Evolutionary conservation across 1,284 basidiomycete genomes (phyloP), one percentile per base, ranked within the genome.

Genomic region (Agaricales sp.): DNA sequence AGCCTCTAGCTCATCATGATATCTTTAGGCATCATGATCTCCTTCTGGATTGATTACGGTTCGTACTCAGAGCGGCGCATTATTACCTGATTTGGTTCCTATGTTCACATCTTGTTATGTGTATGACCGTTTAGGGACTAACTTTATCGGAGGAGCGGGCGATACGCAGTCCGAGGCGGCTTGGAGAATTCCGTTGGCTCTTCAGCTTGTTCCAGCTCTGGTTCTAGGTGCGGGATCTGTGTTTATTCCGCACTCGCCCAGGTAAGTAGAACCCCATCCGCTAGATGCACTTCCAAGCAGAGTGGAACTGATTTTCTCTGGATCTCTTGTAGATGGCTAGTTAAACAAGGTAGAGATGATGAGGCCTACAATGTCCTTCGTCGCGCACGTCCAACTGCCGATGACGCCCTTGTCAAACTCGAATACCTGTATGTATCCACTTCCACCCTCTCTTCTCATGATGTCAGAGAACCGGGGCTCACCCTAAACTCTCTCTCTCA

Each of bases 21-120:
- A 8, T 35, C 8, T 35, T 35, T 22, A 45, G 44, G 23, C 30
- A 35, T 73, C 51, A 69, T 73, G 70, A 48, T 74, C 22, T 82
- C 80, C n/a, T 90, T 87, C 70, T 90, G 86, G 85, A 86, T 87
- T 56, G 83, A 82, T 58, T 84, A 75, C 54, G 82, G 71, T 59
- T 57, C 47, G 57, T 48, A 35, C 30, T 8, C 11, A 35, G 30
- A n/a, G n/a, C 30, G 30, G n/a, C n/a, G 11, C 30, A n/a, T 43
- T 11, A 8, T 8, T 43, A 11, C 41, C 20, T 26, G 47, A 20
- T 16, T 19, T 39, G 30, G 21, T 23, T 22, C 48, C 18, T n/a
- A 30, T 45, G 12, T 14, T 20, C 21, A 45, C 35, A 18, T 18
- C 11, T 37, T 25, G 25, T 48, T 48, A 6, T 45, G 26, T 25